These are phyloP conservation scores for Cutaneotrichosporon spelunceum DNA, from an alignment of 1,284 basidiomycete species.

Conservation along the genomic window DNA sequence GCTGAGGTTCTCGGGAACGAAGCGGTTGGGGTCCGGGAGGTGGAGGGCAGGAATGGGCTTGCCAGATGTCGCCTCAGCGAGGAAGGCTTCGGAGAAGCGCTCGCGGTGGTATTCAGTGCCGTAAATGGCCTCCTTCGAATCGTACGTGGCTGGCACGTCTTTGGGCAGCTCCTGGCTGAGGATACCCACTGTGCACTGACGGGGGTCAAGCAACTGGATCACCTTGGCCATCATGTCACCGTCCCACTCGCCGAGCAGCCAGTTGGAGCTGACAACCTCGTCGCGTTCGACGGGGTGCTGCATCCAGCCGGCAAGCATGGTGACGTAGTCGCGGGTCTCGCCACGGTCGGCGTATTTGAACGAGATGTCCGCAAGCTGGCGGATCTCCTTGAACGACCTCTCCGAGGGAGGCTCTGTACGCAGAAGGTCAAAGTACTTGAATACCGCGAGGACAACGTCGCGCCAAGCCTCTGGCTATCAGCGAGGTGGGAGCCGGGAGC, in stretches of 20 bases:
- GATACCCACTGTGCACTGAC: slow-evolving; percentile 53
- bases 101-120: slow-evolving; percentile 75
- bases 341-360: slow-evolving; percentile 89
- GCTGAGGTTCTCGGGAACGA: slow-evolving; percentile 81
- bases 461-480: slow-evolving; percentile 65
- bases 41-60: slow-evolving; percentile 63
- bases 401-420: slow-evolving; percentile 63
- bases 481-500: background rate
- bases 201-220: slow-evolving; percentile 64
- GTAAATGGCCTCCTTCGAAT: slow-evolving; percentile 74
- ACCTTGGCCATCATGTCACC: slow-evolving; percentile 60
- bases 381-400: slow-evolving; percentile 76
- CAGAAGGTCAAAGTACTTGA: slow-evolving; percentile 85
- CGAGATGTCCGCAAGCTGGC: slow-evolving; percentile 67
- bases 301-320: slow-evolving; percentile 72
- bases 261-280: slow-evolving; percentile 69
- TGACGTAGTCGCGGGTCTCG: slow-evolving; percentile 74
- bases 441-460: slow-evolving; percentile 67
- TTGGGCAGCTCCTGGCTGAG: slow-evolving; percentile 58
- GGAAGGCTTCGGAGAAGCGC: slow-evolving; percentile 63
- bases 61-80: slow-evolving; percentile 63
- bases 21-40: slow-evolving; percentile 82
- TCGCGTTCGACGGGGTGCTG: slow-evolving; percentile 66
- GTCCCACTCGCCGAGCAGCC: slow-evolving; percentile 75
- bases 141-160: slow-evolving; percentile 61